Base-by-base conservation (phyloP, 306 rosid species). In the Malus sieversii region DNA sequence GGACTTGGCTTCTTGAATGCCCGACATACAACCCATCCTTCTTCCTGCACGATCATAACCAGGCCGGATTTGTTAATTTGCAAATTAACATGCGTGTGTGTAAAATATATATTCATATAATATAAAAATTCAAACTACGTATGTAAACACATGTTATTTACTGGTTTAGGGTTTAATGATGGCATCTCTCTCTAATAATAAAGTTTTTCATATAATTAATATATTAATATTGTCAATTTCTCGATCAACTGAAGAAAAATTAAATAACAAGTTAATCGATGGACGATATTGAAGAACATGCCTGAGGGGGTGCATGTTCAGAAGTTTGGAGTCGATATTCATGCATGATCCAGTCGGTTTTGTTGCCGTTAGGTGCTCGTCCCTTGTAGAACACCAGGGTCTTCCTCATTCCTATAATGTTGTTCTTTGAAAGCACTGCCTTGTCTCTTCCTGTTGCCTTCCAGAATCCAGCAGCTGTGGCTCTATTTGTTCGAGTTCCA, bases 391-490 rank as follows among this genome's bases (percentile, higher is more conserved):
- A 93, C 8, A 93, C 98, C 6, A 93, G 89, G 5, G 98, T 93
- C 77, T 93, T 93, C 73, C 98, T 91, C 98, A 93, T 93, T 0
- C 98, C 98, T 45, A 93, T 93, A 35, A 91, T 72, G 77, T 82
- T 83, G 81, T 88, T 86, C 77, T 89, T 89, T 16, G 97, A 87
- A 46, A 87, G 81, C 66, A 93, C 97, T 15, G 93, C 98, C 46
- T 93, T 93, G 86, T 93, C 98, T 8, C 98, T 88, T 51, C 98
- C 98, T 1, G 98, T 93, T 27, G 98, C 98, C 70, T 93, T 93
- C 98, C 98, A 93, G 81, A 93, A 93, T 33, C 98, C 98, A 40
- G 97, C 92, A 27, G 88, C 84, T 15, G 98, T 93, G 1, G 98
- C 98, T 68, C 98, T 86, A 55, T 93, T 93, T 1, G 98, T 93